phyloP scores from a whole-genome alignment of 2,329 filamentous ascomycete species.

The Sporothrix inflata region DNA sequence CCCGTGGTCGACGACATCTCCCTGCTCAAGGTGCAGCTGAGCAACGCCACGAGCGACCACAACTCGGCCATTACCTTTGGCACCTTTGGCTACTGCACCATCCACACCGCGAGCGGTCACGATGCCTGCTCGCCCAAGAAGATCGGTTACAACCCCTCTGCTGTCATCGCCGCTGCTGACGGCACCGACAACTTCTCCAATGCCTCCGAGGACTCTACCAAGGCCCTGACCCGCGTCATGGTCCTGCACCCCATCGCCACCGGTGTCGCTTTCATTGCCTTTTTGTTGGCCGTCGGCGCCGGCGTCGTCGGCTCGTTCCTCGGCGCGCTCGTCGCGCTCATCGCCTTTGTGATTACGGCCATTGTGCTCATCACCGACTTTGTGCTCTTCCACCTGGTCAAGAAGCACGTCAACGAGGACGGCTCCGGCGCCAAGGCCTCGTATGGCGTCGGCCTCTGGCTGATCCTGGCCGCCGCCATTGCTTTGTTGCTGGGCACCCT shows the following conservation, averaged over 20 bases:
- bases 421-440: constrained; percentile 39
- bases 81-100: constrained; percentile 62
- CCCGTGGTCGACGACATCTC: constrained; percentile 60
- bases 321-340: constrained; percentile 52
- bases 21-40: constrained; percentile 57
- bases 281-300: constrained; percentile 57
- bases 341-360: constrained; percentile 54
- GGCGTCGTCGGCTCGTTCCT: constrained; percentile 56
- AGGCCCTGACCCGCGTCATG: constrained; percentile 59
- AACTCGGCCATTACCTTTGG: constrained; percentile 54
- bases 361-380: constrained; percentile 61
- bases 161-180: constrained; percentile 47
- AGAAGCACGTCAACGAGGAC: constrained; percentile 57
- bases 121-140: constrained; percentile 49
- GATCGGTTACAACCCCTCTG: constrained; percentile 61
- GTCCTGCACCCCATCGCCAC: constrained; percentile 65
- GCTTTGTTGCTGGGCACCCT: constrained; percentile 58
- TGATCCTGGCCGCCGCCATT: constrained; percentile 59
- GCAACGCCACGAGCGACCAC: constrained; percentile 41
- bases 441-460: constrained; percentile 63
- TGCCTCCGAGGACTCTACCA: constrained; percentile 40
- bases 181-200: constrained; percentile 49
- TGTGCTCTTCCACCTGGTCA: constrained; percentile 58
- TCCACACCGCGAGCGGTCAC: constrained; percentile 36
- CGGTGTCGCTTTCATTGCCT: constrained; percentile 61